phyloP scores from a whole-genome alignment of 225 moss, liverwort and hornwort genomes.

The Sphagnum contortum region DNA sequence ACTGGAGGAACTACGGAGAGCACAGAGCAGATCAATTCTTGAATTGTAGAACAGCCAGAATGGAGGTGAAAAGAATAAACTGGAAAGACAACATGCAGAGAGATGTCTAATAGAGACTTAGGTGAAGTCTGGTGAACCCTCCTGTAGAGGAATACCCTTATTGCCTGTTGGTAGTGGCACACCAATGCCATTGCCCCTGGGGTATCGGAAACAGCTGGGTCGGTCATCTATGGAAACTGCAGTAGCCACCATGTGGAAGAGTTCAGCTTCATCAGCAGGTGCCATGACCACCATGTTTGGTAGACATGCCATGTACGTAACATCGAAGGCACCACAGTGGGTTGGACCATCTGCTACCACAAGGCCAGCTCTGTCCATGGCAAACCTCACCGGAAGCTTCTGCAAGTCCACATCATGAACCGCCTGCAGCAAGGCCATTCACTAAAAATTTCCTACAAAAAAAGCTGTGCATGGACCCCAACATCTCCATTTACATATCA shows the following conservation, averaged over 20 bases:
- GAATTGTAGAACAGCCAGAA: no score
- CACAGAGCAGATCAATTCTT: no score
- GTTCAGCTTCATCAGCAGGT: conserved; percentile 36
- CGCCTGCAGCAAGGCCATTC: no score
- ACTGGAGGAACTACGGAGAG: no score
- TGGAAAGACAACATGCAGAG: no score
- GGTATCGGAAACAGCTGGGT: conserved; percentile 34
- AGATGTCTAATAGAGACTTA: no score
- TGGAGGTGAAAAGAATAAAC: no score
- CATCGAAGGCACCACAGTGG: conserved; percentile 37
- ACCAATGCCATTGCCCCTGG: conserved; percentile 32
- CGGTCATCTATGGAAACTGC: conserved; percentile 27
- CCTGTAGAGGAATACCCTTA: conserved; percentile 26
- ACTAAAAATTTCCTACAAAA: no score
- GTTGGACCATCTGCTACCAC: conserved; percentile 41
- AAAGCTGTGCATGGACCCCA: no score
- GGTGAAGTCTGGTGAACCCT: no score
- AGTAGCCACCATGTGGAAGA: conserved; percentile 36
- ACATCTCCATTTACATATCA: no score
- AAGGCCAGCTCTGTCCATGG: conserved; percentile 38
- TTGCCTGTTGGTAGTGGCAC: conserved; percentile 18
- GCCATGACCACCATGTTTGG: conserved; percentile 45
- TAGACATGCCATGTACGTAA: conserved; percentile 37
- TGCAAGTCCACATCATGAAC: conserved; percentile 41
- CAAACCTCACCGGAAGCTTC: conserved; percentile 34